Evolutionary conservation across 805 yeast genomes (phyloP).

Genomic region (Wickerhamiella slavikovae): DNA sequence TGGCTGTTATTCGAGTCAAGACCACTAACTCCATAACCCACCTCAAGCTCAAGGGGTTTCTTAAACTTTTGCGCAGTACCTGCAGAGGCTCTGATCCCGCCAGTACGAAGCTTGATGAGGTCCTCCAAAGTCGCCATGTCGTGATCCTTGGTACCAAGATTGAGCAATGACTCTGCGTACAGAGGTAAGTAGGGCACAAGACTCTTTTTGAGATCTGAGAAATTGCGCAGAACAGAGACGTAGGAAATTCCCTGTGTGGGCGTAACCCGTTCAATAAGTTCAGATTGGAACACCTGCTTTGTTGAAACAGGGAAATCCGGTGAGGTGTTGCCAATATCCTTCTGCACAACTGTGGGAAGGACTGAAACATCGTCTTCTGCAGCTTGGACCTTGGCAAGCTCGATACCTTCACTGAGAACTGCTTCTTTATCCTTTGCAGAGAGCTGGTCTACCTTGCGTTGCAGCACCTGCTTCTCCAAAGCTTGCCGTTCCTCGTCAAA

Average conservation of each 20-base stretch:
- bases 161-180: constrained; percentile 61
- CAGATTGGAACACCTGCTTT: constrained; percentile 2
- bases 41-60: constrained; percentile 5
- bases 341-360: constrained; percentile 55
- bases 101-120: constrained; percentile 61
- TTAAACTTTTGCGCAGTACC: constrained; percentile 6
- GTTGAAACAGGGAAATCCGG: constrained; percentile 17
- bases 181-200: constrained; percentile 53
- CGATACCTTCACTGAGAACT: constrained; percentile 38
- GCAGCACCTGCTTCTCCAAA: constrained; percentile 38
- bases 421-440: constrained; percentile 33
- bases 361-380: constrained; percentile 53
- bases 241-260: constrained; percentile 46
- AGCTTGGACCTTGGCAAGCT: constrained; percentile 41
- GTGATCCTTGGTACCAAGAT: constrained; percentile 58
- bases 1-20: constrained; percentile 40
- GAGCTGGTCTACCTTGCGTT: constrained; percentile 23
- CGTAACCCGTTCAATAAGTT: constrained; percentile 16
- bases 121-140: constrained; percentile 70
- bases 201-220: constrained; percentile 37
- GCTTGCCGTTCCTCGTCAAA: constrained; percentile 29
- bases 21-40: constrained; percentile 7
- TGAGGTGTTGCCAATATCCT: constrained; percentile 48
- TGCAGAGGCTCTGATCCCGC: constrained; percentile 50
- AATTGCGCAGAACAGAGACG: constrained; percentile 40